phyloP scores from a whole-genome alignment of 2,329 filamentous ascomycete genomes.

The Colletotrichum australisinense region DNA sequence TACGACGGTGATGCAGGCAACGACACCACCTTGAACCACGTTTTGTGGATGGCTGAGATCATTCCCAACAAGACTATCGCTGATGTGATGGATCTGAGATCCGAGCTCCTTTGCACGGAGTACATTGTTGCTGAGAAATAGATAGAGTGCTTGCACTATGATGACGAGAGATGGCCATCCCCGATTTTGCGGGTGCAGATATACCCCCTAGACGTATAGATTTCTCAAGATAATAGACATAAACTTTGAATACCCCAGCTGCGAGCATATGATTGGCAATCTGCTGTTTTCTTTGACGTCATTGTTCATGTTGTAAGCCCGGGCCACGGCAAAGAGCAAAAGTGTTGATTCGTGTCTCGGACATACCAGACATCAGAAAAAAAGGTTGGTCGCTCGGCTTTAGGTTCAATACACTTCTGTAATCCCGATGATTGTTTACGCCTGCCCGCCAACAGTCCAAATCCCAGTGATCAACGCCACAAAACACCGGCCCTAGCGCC shows the following conservation, averaged over 20 bases:
- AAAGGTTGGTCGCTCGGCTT: neutral
- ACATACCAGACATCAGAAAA: neutral
- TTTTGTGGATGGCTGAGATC: constrained; percentile 42
- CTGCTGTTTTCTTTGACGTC: neutral
- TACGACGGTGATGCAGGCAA: constrained; percentile 38
- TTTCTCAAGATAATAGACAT: neutral
- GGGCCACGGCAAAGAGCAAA: neutral
- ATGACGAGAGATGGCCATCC: neutral
- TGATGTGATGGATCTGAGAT: constrained; percentile 44
- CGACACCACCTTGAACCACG: constrained; percentile 40
- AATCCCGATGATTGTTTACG: neutral
- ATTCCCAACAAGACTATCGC: constrained; percentile 38
- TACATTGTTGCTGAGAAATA: constrained; percentile 34
- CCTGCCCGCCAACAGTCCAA: neutral
- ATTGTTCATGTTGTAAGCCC: neutral
- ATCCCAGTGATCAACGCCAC: neutral
- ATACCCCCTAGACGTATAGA: neutral
- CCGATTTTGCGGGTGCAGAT: neutral
- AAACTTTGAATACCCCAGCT: neutral
- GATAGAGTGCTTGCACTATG: neutral
- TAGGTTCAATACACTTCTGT: neutral
- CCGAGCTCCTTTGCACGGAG: constrained; percentile 40
- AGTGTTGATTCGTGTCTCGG: neutral
- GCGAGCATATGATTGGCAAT: no score
- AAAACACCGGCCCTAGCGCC: neutral